Base-by-base conservation (phyloP, 129 eudicot genomes). In the Artemisia argyi region DNA sequence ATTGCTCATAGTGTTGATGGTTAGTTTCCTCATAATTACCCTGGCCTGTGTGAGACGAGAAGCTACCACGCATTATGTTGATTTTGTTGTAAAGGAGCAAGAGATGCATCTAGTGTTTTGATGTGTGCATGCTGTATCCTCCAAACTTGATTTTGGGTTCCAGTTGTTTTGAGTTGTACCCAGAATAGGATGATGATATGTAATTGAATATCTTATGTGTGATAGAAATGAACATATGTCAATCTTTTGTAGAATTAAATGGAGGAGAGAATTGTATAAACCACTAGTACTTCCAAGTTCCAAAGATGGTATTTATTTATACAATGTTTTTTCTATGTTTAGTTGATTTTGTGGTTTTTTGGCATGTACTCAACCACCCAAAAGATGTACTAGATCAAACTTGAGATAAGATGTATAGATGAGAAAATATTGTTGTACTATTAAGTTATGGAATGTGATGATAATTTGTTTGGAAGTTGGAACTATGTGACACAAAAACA, bases 61-160 rank as follows among this genome's bases (percentile, higher is more conserved):
- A 69, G 67, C 48, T 12, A 20, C 69, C 81, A 60, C 62, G 24
- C 71, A 48, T 61, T 51, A 52, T 61, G 65, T 50, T 69, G 65
- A 64, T 58, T 71, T 56, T 69, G 63, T 26, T 76, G 81, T 77
- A 69, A 77, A 77, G 51, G 64, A 61, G 81, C 76, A 32, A 55
- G 68, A 77, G 65, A 78, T 78, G 53, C 50, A 71, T 78, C 61
- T 58, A 62, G 53, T 69, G 71, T 39, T 69, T 35, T 61, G 69
- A 49, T 76, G 61, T 76, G 67, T 46, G 73, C 39, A 65, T 50
- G 62, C 11, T 62, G 26, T 51, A 50, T 35, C 52, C 46, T 69
- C 14, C 44, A 12, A 28, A 61, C 66, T 52, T 52, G 17, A 52
- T 52, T 16, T 65, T 65, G 55, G 70, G 70, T 46, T 65, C 20